phyloP scores from a whole-genome alignment of 1,284 basidiomycete genomes.

The Tylopilus orsonianus region DNA sequence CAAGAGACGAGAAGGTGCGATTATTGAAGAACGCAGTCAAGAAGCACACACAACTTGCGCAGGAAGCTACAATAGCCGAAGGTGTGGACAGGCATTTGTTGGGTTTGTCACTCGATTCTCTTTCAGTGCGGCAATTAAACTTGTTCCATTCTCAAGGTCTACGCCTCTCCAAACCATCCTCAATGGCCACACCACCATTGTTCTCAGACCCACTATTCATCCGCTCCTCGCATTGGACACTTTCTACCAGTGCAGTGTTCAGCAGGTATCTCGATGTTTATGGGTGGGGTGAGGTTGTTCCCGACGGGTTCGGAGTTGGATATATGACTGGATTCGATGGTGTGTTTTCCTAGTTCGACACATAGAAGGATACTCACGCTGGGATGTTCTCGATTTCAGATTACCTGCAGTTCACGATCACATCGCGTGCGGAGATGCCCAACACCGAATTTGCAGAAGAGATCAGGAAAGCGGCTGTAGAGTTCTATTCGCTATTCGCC shows the following conservation, averaged over 20 bases:
- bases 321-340: conserved; percentile 77
- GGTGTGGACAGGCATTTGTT: conserved; percentile 86
- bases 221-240: conserved; percentile 67
- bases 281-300: conserved; percentile 87
- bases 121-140: not conserved
- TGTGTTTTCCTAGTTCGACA: conserved; percentile 25
- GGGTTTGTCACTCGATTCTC: conserved; percentile 43
- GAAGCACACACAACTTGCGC: conserved; percentile 71
- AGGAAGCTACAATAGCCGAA: conserved; percentile 66
- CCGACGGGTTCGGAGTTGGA: conserved; percentile 76
- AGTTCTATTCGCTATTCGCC: conserved; percentile 56
- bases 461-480: conserved; percentile 64
- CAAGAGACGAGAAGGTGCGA: conserved; percentile 47
- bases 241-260: conserved; percentile 87
- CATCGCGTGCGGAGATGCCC: conserved; percentile 74
- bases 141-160: conserved; percentile 47
- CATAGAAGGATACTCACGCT: not conserved
- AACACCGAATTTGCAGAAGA: conserved; percentile 67
- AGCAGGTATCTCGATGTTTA: conserved; percentile 79
- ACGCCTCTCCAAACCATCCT: conserved; percentile 60
- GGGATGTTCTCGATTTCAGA: conserved; percentile 41
- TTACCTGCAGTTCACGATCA: conserved; percentile 78
- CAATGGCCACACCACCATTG: conserved; percentile 63
- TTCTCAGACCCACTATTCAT: conserved; percentile 73
- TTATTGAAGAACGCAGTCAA: conserved; percentile 68